Base-by-base conservation (phyloP, 2,329 filamentous ascomycete genomes). In the Nannizziopsis arthrosporioides region DNA sequence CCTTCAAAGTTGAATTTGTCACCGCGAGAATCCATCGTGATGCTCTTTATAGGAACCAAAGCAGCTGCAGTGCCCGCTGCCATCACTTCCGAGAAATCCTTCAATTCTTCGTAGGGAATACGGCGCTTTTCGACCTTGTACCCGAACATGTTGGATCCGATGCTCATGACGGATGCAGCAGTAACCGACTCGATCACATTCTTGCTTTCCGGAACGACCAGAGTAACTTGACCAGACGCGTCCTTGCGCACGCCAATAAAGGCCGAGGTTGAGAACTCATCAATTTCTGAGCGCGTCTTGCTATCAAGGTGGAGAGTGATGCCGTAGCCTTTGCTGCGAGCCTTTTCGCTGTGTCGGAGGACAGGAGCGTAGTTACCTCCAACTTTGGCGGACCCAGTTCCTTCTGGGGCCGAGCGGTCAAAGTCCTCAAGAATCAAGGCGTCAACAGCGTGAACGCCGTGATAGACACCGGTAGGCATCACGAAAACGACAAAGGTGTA, bases 351-450 rank as follows among this genome's bases (percentile, higher is more conserved):
- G 75, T 86, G 88, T 48, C 84, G 75, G 59, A 96, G 68, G 4
- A 96, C 90, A 2, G 90, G 90, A 8, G 89, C 90, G 63, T 96
- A 96, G 70, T 96, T 96, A 11, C 90, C 92, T 19, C 92, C 90
- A 2, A 96, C 77, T 70, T 96, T 96, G n/a, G 87, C 90, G 53
- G 80, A 82, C 0, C 90, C 90, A 0, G 85, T 93, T 0, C 90
- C 90, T 58, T 88, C 80, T 1, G 92, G 90, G n/a, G 90, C 90
- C 0, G 89, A 79, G 27, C 90, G 85, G 66, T 96, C 90, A 63
- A 96, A 96, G 27, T 92, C 83, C 60, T 96, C 90, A 2, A 96
- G 74, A 51, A 96, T 84, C 46, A 95, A 70, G 1, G 84, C 86
- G 60, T 84, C 81, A n/a, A 94, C 87, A 0, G 90, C 86, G 57